These are phyloP conservation scores for Oxytropis ochrocephala DNA, from an alignment of 306 rosid species.

Conservation along the genomic window DNA sequence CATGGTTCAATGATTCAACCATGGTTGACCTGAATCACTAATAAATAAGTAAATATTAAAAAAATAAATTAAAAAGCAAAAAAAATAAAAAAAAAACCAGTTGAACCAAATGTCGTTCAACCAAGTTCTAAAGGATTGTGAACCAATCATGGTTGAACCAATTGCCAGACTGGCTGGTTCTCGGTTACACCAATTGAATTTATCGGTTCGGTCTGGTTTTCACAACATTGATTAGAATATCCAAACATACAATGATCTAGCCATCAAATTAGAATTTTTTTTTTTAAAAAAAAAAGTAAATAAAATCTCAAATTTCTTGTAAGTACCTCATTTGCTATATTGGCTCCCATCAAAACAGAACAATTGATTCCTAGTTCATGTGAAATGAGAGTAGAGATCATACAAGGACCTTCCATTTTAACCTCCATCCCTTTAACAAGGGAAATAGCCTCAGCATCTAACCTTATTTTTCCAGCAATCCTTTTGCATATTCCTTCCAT, in stretches of 20 bases:
- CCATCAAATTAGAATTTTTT: not conserved
- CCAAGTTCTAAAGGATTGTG: too few species aligned
- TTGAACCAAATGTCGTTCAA: too few species aligned
- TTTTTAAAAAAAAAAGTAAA: not conserved
- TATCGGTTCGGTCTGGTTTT: too few species aligned
- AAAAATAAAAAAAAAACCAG: too few species aligned
- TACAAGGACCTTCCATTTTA: slow-evolving; percentile 96
- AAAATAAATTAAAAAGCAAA: too few species aligned
- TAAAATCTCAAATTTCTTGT: not conserved
- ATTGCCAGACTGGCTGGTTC: too few species aligned
- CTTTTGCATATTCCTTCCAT: slow-evolving; percentile 90
- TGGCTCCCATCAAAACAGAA: slow-evolving; percentile 95
- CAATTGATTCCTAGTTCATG: slow-evolving; percentile 71
- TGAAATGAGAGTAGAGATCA: slow-evolving; percentile 86
- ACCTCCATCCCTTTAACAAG: slow-evolving; percentile 98
- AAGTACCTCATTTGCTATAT: slow-evolving; percentile 88
- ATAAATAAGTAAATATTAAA: too few species aligned
- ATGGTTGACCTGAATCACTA: too few species aligned
- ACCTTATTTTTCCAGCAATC: slow-evolving; percentile 63
- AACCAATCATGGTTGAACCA: too few species aligned
- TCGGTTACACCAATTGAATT: too few species aligned
- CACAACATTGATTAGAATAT: too few species aligned
- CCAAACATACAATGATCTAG: not conserved
- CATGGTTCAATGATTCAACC: too few species aligned
- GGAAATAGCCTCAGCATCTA: slow-evolving; percentile 85